Evolutionary conservation across 139 green algal species (phyloP), one percentile per base, ranked within the genome.

Genomic region (Edaphochlamys debaryana): DNA sequence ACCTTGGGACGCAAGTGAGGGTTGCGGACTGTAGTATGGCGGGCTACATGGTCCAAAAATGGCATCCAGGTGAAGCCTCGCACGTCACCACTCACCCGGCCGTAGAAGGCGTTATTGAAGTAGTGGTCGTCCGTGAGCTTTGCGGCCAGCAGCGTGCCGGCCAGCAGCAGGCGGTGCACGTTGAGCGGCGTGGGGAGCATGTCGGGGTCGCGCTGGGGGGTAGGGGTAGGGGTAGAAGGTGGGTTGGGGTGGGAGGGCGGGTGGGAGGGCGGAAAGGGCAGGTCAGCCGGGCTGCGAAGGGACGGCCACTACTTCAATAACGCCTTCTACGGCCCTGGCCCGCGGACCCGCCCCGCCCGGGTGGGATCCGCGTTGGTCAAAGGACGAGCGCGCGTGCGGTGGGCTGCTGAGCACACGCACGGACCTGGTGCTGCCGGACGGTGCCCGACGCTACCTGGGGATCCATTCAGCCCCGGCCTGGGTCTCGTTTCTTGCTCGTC

Each of bases 301-400:
- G 94, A 97, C 79, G 94, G 97, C 82, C 87, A 91, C 73, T 91
- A 92, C 68, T 97, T 92, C 90, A 96, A 93, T 78, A 97, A 97
- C 82, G 69, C 82, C 20, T 95, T 94, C 82, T 97, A 95, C 76
- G 94, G 91, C 60, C 90, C 11, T 54, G 48, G 48, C 48, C 11
- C 11, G 48, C 48, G 48, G 48, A 54, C 48, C n/a, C n/a, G n/a
- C n/a, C n/a, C n/a, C n/a, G n/a, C n/a, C n/a, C n/a, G n/a, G n/a
- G n/a, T n/a, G n/a, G n/a, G n/a, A n/a, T n/a, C n/a, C n/a, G n/a
- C n/a, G n/a, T n/a, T n/a, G n/a, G n/a, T n/a, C n/a, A n/a, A n/a
- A n/a, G n/a, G n/a, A n/a, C n/a, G n/a, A n/a, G n/a, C n/a, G n/a
- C n/a, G n/a, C n/a, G n/a, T n/a, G n/a, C n/a, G n/a, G n/a, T n/a